These are phyloP conservation scores for Penicillium dipodomyicola DNA, from an alignment of 495 filamentous ascomycete species.

Conservation along the genomic window DNA sequence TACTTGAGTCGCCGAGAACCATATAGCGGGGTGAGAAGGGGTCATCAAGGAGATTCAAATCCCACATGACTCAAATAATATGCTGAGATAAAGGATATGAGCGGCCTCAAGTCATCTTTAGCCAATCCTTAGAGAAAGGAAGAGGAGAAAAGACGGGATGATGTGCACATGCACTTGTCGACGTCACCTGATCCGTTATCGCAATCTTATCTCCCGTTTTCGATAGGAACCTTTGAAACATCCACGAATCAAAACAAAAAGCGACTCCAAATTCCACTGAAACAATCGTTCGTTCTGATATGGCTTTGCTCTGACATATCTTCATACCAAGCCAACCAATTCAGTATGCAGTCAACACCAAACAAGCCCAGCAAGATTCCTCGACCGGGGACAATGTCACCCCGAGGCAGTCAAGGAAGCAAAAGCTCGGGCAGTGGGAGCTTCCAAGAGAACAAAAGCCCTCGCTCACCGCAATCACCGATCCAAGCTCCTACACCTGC, in stretches of 20 bases:
- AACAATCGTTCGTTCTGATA: background rate
- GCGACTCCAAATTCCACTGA: background rate
- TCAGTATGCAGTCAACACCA: slow-evolving; percentile 8
- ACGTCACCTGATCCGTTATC: slow-evolving; percentile 17
- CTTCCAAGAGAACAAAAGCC: slow-evolving; percentile 9
- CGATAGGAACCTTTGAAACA: background rate
- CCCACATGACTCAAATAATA: slow-evolving; percentile 11
- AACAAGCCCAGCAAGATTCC: slow-evolving; percentile 8
- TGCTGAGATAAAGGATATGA: background rate
- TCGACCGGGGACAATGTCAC: slow-evolving; percentile 7
- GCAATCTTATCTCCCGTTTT: slow-evolving; percentile 5
- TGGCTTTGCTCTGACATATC: background rate
- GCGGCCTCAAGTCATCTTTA: slow-evolving; percentile 3
- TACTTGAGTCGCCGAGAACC: slow-evolving; percentile 24
- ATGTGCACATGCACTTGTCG: slow-evolving; percentile 1
- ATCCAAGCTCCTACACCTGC: slow-evolving; percentile 1
- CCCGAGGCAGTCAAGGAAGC: slow-evolving; percentile 2
- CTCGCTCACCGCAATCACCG: slow-evolving; percentile 15
- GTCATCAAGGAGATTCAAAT: slow-evolving; percentile 3
- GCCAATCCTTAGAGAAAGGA: background rate
- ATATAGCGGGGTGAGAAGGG: slow-evolving; percentile 11
- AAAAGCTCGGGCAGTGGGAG: slow-evolving; percentile 6
- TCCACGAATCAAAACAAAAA: background rate
- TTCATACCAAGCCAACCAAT: background rate
- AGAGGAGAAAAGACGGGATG: slow-evolving; percentile 6